phyloP scores from a whole-genome alignment of 257 asterid species.

The Nicotiana knightiana region DNA sequence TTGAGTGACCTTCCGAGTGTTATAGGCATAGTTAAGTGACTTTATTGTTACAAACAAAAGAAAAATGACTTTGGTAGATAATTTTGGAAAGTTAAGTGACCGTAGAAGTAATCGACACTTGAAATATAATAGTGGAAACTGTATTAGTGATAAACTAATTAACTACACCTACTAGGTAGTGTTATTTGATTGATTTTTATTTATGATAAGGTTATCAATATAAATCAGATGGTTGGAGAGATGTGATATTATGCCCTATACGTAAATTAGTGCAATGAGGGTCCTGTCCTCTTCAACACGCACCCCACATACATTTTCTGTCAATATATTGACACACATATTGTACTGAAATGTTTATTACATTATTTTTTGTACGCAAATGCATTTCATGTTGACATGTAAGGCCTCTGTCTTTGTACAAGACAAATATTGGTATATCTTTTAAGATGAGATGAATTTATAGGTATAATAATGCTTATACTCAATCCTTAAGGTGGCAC shows the following conservation, averaged over 20 bases:
- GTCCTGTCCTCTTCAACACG: not conserved
- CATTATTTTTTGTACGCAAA: not conserved
- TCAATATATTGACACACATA: not conserved
- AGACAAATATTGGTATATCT: not conserved
- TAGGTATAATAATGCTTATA: not conserved
- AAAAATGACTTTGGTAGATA: too few relatives aligned
- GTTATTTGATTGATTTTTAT: not conserved
- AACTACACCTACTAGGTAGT: not conserved
- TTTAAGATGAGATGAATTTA: not conserved
- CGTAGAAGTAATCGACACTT: too few relatives aligned
- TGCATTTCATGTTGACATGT: slow-evolving; percentile 5
- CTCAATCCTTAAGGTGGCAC: not conserved
- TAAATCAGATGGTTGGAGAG: slow-evolving; percentile 6
- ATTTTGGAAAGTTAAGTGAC: too few relatives aligned
- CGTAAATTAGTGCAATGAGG: not conserved
- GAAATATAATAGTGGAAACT: not conserved
- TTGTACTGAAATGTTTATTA: not conserved
- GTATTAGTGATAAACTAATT: not conserved
- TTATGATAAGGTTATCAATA: not conserved
- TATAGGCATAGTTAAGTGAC: too few relatives aligned
- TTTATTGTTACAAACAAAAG: too few relatives aligned
- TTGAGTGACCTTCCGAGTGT: too few relatives aligned
- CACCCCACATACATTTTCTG: not conserved
- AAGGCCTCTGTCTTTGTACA: not conserved
- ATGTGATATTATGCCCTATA: not conserved